Conservation (phyloP, 176 grass and related monocot species). For the Zoysia japonica region DNA sequence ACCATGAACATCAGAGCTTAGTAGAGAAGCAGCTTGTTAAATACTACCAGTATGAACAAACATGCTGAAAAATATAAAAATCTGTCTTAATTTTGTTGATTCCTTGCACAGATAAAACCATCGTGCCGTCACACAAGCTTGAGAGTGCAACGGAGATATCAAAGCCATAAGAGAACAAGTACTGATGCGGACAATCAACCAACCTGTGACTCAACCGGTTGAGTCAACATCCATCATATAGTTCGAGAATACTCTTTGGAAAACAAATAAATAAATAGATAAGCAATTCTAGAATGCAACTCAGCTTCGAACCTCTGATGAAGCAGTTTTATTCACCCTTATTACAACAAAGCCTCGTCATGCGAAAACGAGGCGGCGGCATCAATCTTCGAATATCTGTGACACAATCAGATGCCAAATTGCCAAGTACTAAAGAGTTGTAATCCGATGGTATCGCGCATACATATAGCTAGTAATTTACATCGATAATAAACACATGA, state of each 20-base stretch:
- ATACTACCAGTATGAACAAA: not conserved
- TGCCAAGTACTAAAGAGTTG: not conserved
- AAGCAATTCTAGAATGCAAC: not conserved
- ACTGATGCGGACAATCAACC: conserved; percentile 19
- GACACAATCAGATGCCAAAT: not conserved
- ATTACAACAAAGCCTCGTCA: not conserved
- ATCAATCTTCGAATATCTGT: not conserved
- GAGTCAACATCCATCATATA: not conserved
- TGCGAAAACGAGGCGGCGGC: not conserved
- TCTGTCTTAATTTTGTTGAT: not conserved
- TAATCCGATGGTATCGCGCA: not conserved
- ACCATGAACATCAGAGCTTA: not conserved
- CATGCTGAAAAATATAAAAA: not conserved
- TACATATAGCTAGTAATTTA: not conserved
- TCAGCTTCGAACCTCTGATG: not conserved
- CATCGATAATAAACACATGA: not conserved
- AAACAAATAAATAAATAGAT: not conserved
- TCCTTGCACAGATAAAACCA: not conserved
- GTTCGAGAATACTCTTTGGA: not conserved
- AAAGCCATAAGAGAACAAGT: not conserved
- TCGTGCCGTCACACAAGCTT: not conserved
- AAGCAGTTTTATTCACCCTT: not conserved
- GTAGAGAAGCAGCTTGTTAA: not conserved
- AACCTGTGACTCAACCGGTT: not conserved
- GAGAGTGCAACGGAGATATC: not conserved